These are phyloP conservation scores for Roridomyces roridus DNA, from an alignment of 768 basidiomycete species.

Conservation along the genomic window DNA sequence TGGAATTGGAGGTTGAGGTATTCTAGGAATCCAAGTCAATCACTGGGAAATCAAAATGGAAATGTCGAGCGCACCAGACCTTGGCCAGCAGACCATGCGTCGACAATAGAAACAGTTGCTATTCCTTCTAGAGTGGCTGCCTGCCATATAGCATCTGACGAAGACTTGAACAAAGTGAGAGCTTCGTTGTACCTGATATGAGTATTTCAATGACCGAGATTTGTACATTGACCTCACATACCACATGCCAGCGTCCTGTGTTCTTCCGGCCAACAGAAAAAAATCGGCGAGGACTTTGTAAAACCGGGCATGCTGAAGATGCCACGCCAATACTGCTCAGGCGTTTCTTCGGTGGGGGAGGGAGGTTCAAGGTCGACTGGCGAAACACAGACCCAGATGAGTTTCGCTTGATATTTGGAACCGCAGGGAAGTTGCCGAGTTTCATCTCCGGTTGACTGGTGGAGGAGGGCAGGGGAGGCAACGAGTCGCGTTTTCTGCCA, in stretches of 20 bases:
- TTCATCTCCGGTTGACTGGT: slow-evolving; percentile 64
- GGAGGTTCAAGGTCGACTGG: slow-evolving; percentile 54
- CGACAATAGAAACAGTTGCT: slow-evolving; percentile 78
- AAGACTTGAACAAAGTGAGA: slow-evolving; percentile 71
- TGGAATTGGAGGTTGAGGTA: slow-evolving; percentile 53
- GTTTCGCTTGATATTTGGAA: slow-evolving; percentile 58
- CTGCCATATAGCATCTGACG: slow-evolving; percentile 87
- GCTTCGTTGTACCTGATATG: slow-evolving; percentile 89
- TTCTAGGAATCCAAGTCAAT: slow-evolving; percentile 47
- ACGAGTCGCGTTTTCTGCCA: slow-evolving; percentile 48
- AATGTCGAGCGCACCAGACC: slow-evolving; percentile 61
- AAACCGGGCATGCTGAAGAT: slow-evolving; percentile 83
- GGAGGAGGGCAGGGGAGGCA: slow-evolving; percentile 52
- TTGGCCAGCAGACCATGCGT: slow-evolving; percentile 82
- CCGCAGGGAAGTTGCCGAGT: slow-evolving; percentile 42
- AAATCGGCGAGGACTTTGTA: slow-evolving; percentile 91
- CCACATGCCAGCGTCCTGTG: slow-evolving; percentile 84
- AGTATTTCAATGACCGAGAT: slow-evolving; percentile 14
- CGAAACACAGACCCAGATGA: slow-evolving; percentile 55
- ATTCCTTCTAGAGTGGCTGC: slow-evolving; percentile 88
- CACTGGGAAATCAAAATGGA: slow-evolving; percentile 13
- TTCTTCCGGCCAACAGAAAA: slow-evolving; percentile 86
- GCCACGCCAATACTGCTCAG: slow-evolving; percentile 67
- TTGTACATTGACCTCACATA: slow-evolving; percentile 38
- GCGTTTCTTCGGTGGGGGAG: slow-evolving; percentile 61